Percentiles rank a stretch among this genome's conserved stretches.
These are phyloP conservation scores for Linderniella brevidens DNA, from an alignment of 257 asterid genomes.

Conservation along the genomic window DNA sequence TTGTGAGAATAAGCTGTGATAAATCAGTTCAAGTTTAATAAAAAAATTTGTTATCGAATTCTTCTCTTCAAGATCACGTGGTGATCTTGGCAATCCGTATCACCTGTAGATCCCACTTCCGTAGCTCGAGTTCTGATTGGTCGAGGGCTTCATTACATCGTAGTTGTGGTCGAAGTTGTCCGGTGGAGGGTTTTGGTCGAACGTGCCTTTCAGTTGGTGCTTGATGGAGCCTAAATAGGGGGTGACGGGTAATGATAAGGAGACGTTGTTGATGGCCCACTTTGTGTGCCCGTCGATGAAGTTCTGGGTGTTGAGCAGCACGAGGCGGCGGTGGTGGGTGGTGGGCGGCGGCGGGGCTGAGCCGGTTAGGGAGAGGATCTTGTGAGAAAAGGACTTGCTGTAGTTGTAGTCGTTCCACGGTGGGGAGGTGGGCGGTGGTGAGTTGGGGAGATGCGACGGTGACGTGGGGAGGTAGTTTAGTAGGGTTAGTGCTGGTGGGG, in stretches of 20 bases:
- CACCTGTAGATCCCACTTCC: conserved; percentile 56
- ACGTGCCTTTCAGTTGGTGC: conserved; percentile 21
- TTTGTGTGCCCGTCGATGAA: conserved; percentile 34
- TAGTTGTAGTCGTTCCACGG: conserved; percentile 44
- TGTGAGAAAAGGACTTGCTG: conserved; percentile 38
- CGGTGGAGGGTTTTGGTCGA: conserved; percentile 26
- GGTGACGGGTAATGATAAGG: conserved; percentile 42
- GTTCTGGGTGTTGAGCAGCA: conserved; percentile 55
- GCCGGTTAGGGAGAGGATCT: conserved; percentile 22
- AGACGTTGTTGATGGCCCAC: conserved; percentile 75
- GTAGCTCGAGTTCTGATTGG: conserved; percentile 33
- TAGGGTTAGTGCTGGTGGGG: conserved; percentile 55
- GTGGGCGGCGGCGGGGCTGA: conserved; percentile 39
- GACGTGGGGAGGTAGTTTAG: conserved; percentile 39
- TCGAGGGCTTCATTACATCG: conserved; percentile 33
- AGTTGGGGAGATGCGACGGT: conserved; percentile 22
- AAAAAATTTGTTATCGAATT: too few relatives aligned
- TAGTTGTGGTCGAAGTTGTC: conserved; percentile 18
- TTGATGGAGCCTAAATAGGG: conserved; percentile 59
- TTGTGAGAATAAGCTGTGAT: too few relatives aligned
- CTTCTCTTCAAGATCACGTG: too few relatives aligned
- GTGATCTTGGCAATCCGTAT: too few relatives aligned
- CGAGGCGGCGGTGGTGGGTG: conserved; percentile 18
- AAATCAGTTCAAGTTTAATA: too few relatives aligned
- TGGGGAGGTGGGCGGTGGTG: conserved; percentile 42